phyloP scores from a whole-genome alignment of 1,284 basidiomycete genomes.

The Irpex sp. region DNA sequence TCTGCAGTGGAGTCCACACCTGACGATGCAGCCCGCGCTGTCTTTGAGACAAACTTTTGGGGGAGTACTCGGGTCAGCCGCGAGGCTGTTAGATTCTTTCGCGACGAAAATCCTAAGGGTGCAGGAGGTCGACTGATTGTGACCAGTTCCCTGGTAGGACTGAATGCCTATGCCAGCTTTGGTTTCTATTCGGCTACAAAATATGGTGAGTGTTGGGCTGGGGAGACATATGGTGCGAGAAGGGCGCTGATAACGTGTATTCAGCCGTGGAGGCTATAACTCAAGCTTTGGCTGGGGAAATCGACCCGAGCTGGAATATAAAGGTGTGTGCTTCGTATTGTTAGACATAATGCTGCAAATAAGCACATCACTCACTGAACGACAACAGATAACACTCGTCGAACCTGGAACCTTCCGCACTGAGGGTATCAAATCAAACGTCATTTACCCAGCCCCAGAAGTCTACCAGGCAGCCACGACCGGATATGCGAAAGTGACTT shows the following conservation, averaged over 20 bases:
- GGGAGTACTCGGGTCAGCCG: constrained; percentile 30
- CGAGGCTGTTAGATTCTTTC: constrained; percentile 33
- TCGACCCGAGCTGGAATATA: constrained; percentile 6
- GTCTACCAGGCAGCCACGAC: background rate
- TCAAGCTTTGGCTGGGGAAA: background rate
- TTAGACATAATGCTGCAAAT: background rate
- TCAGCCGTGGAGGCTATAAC: background rate
- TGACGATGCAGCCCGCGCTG: constrained; percentile 24
- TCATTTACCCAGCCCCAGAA: background rate
- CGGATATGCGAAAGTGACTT: background rate
- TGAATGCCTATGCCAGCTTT: constrained; percentile 18
- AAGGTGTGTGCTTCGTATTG: background rate
- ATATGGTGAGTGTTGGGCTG: constrained; percentile 18
- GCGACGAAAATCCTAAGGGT: constrained; percentile 33
- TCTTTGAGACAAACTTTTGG: constrained; percentile 38
- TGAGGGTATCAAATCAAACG: background rate
- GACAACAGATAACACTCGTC: constrained; percentile 6
- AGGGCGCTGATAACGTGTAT: background rate
- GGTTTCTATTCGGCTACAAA: constrained; percentile 31
- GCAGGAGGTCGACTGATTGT: constrained; percentile 3
- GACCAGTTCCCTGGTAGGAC: constrained; percentile 16
- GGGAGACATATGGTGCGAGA: too few species aligned
- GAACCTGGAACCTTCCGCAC: constrained; percentile 8
- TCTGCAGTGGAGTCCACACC: constrained; percentile 34
- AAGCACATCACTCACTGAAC: background rate